phyloP scores from a whole-genome alignment of 1,284 basidiomycete genomes.

The Porodaedalea pini region DNA sequence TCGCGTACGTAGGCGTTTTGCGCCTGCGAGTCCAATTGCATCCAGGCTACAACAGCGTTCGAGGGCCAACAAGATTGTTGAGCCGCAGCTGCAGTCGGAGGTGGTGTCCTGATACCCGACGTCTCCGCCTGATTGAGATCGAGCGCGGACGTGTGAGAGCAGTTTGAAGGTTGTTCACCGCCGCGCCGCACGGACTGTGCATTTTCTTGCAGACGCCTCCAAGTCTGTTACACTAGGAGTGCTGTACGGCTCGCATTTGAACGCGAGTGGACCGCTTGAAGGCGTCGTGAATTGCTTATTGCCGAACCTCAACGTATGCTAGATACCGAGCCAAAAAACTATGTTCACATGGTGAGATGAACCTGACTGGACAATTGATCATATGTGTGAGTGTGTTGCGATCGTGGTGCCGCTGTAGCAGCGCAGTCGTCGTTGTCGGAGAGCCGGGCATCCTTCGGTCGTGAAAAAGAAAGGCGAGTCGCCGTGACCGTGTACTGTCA shows the following conservation, averaged over 20 bases:
- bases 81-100: not conserved
- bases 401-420: conserved; percentile 1
- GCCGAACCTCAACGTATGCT: not conserved
- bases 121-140: not conserved
- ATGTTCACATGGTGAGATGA: conserved; percentile 1
- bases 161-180: conserved; percentile 1
- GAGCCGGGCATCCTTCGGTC: not conserved
- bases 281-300: not conserved
- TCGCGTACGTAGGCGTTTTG: not conserved
- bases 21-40: not conserved
- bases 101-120: conserved; percentile 1
- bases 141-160: not conserved
- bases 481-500: not conserved
- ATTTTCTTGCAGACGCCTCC: not conserved
- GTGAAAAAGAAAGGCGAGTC: not conserved
- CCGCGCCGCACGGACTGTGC: not conserved
- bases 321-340: not conserved
- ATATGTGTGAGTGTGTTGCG: not conserved
- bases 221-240: not conserved
- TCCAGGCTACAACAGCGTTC: not conserved
- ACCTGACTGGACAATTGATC: conserved; percentile 1
- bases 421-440: not conserved
- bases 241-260: not conserved
- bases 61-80: conserved; percentile 10
- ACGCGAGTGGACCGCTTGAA: not conserved